Base-by-base conservation (phyloP, 371 early-diverging fungal genomes). In the Apophysomyces sp. region DNA sequence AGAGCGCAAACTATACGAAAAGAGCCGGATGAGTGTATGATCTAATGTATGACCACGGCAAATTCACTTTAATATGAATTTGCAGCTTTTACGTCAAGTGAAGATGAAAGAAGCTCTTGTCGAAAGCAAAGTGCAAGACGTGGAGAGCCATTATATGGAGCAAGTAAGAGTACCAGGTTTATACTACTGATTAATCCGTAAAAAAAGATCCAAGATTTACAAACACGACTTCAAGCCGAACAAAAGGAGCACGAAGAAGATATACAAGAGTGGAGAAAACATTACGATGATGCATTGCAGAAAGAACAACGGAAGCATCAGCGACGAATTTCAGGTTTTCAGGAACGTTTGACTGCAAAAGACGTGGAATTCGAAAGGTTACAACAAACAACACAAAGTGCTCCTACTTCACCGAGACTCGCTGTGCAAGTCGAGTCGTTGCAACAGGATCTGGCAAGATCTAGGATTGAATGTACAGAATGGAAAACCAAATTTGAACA, bases 71-170 rank as follows among this genome's bases (percentile, higher is more conserved):
- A n/a, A n/a, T n/a, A n/a, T n/a, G n/a, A n/a, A n/a, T n/a, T n/a
- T n/a, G 8, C 62, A 76, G 77, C 32, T 77, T 32, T 58, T 77
- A 31, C 62, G 61, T 15, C 67, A 77, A 56, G 55, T 73, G 18
- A 65, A 71, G 11, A 55, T 63, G 44, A 73, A 73, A 49, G 77
- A 77, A 39, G 54, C 41, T 11, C 34, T 61, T 15, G 57, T 66
- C 52, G 67, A 71, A 52, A 71, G 65, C 58, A 61, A 61, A 18
- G 56, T 56, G 27, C 67, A 71, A 56, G 67, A 71, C 49, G 57
- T 59, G 24, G 62, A 71, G 15, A 16, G 52, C 3, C 55, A 67
- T 12, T 41, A 58, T 28, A 64, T 64, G 59, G 55, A 60, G 15
- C 61, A 71, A 59, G 71, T 63, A 58, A 51, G 21, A 30, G 5